phyloP scores from a whole-genome alignment of 2,329 filamentous ascomycete genomes.

The Daldinia eschscholtzii region DNA sequence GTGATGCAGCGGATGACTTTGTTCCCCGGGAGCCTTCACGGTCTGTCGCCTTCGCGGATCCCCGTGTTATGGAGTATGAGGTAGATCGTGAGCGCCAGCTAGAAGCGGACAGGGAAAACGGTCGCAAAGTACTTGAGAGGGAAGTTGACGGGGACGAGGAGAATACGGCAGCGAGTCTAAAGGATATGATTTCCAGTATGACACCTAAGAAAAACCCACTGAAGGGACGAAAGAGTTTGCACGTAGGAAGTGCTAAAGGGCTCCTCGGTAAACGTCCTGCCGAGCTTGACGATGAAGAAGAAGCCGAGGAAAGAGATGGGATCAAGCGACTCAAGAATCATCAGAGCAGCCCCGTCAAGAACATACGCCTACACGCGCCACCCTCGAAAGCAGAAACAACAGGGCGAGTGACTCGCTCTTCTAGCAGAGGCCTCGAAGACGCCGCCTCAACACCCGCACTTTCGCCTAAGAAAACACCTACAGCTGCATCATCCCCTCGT shows the following conservation, averaged over 20 bases:
- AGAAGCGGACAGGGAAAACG: slow-evolving; percentile 72
- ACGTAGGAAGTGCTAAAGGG: slow-evolving; percentile 79
- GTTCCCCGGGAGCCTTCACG: slow-evolving; percentile 63
- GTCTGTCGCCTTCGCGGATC: slow-evolving; percentile 74
- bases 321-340: slow-evolving; percentile 79
- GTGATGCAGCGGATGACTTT: slow-evolving; percentile 74
- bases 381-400: slow-evolving; percentile 75
- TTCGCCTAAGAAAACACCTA: slow-evolving; percentile 62
- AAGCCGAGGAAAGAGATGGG: slow-evolving; percentile 69
- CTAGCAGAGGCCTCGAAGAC: slow-evolving; percentile 62
- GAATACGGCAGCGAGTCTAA: slow-evolving; percentile 75
- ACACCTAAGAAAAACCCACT: slow-evolving; percentile 79
- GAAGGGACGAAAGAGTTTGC: slow-evolving; percentile 79
- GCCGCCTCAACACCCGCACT: slow-evolving; percentile 58
- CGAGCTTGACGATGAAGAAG: slow-evolving; percentile 77
- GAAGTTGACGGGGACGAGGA: slow-evolving; percentile 67
- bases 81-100: slow-evolving; percentile 71
- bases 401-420: slow-evolving; percentile 67
- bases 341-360: slow-evolving; percentile 82
- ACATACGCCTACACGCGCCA: slow-evolving; percentile 75
- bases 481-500: slow-evolving; percentile 66
- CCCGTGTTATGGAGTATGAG: slow-evolving; percentile 71
- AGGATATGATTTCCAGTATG: slow-evolving; percentile 81
- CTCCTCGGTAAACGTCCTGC: slow-evolving; percentile 79
- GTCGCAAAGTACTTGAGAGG: slow-evolving; percentile 67